Conservation (phyloP, 1,139 yeast genomes). For the Kodamaea anthophila region DNA sequence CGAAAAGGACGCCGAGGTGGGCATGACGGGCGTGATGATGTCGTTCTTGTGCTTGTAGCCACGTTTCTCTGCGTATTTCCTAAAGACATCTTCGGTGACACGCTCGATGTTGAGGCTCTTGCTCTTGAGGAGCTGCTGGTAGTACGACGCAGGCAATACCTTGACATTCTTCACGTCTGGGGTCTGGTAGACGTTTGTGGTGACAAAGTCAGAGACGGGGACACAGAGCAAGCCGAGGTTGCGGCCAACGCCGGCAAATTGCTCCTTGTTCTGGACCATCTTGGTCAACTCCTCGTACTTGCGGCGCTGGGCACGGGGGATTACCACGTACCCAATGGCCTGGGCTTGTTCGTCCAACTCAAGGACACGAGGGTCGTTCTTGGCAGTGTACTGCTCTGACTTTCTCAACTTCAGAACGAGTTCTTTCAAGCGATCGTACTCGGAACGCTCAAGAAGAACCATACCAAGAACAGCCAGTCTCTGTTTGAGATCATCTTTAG, state of each 20-base stretch:
- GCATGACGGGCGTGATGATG: constrained; percentile 13
- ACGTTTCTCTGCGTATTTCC: constrained; percentile 41
- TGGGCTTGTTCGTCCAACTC: constrained; percentile 15
- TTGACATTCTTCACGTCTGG: constrained; percentile 57
- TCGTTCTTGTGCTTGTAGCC: constrained; percentile 35
- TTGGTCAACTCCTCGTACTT: constrained; percentile 15
- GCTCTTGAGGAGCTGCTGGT: constrained; percentile 46
- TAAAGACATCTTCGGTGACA: constrained; percentile 40
- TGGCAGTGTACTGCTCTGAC: too few species aligned
- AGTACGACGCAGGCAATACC: constrained; percentile 58
- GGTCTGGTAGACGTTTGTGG: constrained; percentile 50
- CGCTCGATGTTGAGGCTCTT: constrained; percentile 40
- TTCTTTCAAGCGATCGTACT: constrained; percentile 24
- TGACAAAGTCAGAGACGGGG: constrained; percentile 50
- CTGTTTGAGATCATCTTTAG: constrained; percentile 20
- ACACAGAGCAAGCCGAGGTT: constrained; percentile 45
- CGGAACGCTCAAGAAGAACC: constrained; percentile 23
- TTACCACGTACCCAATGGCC: constrained; percentile 34
- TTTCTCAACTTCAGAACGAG: too few species aligned
- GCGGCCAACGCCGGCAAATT: constrained; percentile 30
- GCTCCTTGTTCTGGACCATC: constrained; percentile 13
- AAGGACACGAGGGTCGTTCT: constrained; percentile 10
- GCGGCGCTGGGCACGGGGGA: constrained; percentile 34
- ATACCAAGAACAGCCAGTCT: constrained; percentile 40
- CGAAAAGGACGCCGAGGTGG: constrained; percentile 9